Evolutionary conservation across 2,329 filamentous ascomycete genomes (phyloP), one percentile per base, ranked within the genome.

Genomic region (Byssoonygena ceratinophila): DNA sequence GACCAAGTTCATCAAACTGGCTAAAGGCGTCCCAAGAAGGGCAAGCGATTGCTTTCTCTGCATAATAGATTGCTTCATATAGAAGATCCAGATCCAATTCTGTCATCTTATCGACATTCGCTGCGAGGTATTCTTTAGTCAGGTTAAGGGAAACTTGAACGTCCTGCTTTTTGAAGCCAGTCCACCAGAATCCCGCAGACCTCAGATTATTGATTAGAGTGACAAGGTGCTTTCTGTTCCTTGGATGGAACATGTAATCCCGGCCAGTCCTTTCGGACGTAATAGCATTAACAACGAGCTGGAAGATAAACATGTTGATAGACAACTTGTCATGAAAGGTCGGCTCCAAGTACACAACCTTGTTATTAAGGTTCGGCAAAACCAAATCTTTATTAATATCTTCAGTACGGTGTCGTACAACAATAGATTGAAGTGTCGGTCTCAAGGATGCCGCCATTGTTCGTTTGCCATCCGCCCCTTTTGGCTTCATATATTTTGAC

Each of bases 201-300:
- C 87, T 80, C 41, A 95, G 67, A 61, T 96, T 95, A 52, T 76
- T 77, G 3, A 94, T 83, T 1, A 94, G 72, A 50, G 80, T 74
- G 23, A 82, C 70, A 11, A 94, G 71, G 36, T 77, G 76, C 56
- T 81, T 83, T 27, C 78, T 72, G 60, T 90, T 90, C 11, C 77
- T 81, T 0, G 80, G 78, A 60, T 95, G 85, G 60, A 96, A 96
- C 57, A 97, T 84, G 63, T 95, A 96, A 64, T 96, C 90, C 52
- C 79, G 74, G 60, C 91, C 91, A 0, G 78, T 81, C 9, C 90
- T 76, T 63, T 96, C 87, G 4, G 89, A 95, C 22, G 90, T 90
- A 0, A 97, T 82, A 0, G 88, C 82, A 63, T 97, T 97, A 58
- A 87, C 83, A 1, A 86, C 83, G 44, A 96, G 80, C 63, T 87